Evolutionary conservation across 2,329 filamentous ascomycete genomes (phyloP), one percentile per base, ranked within the genome.

Genomic region (Aspergillus pseudoviridinutans): DNA sequence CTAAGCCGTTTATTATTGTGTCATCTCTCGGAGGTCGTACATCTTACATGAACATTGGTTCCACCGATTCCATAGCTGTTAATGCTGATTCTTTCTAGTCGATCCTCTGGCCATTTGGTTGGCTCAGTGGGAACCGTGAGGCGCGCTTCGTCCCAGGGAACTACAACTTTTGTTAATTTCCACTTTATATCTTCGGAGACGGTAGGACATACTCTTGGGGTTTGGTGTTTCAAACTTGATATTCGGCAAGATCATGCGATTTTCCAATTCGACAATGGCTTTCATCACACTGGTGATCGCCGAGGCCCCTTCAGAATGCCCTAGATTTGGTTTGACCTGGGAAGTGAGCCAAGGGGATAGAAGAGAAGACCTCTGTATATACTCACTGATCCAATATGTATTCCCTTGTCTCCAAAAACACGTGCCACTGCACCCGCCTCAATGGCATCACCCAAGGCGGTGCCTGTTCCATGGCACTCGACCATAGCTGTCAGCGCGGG

Each of bases 41-140:
- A 56, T 22, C 54, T 51, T 49, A 62, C 66, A 54, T 67, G 66
- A 14, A 63, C 65, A 53, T 68, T 68, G 1, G 64, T 58, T 6
- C 66, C 66, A 3, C 65, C 57, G 60, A 71, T 70, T 1, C 73
- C 72, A 53, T 74, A 74, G 0, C 60, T 66, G 53, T 72, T 75
- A 22, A 75, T 61, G 41, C 68, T 71, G 8, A 68, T 62, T 46
- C 71, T 61, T 29, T 67, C 60, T 2, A 51, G 53, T 38, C 63
- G 58, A 35, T 55, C 46, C 27, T 49, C 49, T 3, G 71, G 70
- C 70, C 71, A 74, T 7, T 61, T 60, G 17, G 52, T 63, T 1
- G 60, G 56, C 8, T 61, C 53, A 9, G 58, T 6, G 6, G 66
- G 63, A 1, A 68, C 65, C 2, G 51, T 54, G 3, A 66, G 54